phyloP scores from a whole-genome alignment of 257 asterid genomes.

The Solanum lignicaule region DNA sequence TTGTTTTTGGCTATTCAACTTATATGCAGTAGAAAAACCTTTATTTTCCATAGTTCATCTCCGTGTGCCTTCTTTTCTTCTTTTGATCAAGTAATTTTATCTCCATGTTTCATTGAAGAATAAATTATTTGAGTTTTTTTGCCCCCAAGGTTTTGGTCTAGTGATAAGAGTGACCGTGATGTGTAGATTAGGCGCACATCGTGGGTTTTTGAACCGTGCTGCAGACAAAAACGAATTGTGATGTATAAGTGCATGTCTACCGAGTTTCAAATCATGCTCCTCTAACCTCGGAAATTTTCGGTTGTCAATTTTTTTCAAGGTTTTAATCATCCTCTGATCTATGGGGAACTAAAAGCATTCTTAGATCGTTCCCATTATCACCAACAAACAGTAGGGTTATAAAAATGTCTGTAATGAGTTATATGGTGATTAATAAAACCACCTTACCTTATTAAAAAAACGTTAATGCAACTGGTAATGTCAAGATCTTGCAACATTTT shows the following conservation, averaged over 20 bases:
- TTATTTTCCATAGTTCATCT: not conserved
- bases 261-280: not conserved
- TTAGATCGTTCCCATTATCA: not conserved
- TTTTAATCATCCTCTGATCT: not conserved
- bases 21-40: not conserved
- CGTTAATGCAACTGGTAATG: not conserved
- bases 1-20: not conserved
- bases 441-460: not conserved
- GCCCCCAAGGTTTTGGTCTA: not conserved
- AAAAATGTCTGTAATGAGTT: not conserved
- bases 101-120: not conserved
- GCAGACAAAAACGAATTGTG: not conserved
- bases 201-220: not conserved
- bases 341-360: not conserved
- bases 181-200: not conserved
- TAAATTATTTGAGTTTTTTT: not conserved
- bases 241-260: not conserved
- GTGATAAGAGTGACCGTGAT: not conserved
- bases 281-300: not conserved
- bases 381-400: not conserved
- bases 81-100: not conserved
- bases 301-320: not conserved
- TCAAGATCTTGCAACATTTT: not conserved
- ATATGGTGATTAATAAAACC: not conserved
- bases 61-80: not conserved